Percentiles rank a stretch among this genome's conserved stretches.
Evolutionary conservation across 352 stramenopile genomes (phyloP).

Genomic region (Phytophthora melonis): DNA sequence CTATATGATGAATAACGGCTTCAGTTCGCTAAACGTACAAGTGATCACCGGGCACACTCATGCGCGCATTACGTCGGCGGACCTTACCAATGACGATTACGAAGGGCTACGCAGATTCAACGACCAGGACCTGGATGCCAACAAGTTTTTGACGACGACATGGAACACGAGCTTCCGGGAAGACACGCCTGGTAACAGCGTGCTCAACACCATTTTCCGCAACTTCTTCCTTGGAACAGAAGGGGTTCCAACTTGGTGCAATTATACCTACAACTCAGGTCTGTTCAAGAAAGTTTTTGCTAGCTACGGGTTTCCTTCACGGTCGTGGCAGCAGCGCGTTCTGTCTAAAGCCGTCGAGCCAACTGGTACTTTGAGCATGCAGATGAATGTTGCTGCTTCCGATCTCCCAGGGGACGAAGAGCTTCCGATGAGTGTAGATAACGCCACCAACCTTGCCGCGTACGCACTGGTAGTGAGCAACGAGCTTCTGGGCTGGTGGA

Average conservation of each 20-base stretch:
- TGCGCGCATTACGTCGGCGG: no score
- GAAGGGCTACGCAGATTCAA: no score
- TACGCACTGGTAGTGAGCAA: constrained; percentile 2
- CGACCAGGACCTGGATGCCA: background rate
- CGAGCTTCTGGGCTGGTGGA: constrained; percentile 5
- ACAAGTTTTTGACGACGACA: background rate
- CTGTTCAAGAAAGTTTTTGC: no score
- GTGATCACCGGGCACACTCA: no score
- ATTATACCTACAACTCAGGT: no score
- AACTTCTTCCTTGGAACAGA: no score
- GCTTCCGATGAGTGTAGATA: background rate
- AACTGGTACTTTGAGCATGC: background rate
- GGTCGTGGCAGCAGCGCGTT: no score
- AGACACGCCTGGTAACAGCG: background rate
- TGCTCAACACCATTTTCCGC: background rate
- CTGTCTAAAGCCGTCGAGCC: no score
- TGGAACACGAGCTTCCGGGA: constrained; percentile 1
- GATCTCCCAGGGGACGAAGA: background rate
- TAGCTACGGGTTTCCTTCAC: no score
- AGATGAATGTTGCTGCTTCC: background rate
- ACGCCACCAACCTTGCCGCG: background rate
- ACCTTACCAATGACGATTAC: no score
- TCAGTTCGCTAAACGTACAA: no score
- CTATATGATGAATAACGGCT: no score
- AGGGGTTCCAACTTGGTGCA: background rate